Evolutionary conservation across 2,329 filamentous ascomycete genomes (phyloP), one percentile per base, ranked within the genome.

Genomic region (Rhinocladiella mackenziei): DNA sequence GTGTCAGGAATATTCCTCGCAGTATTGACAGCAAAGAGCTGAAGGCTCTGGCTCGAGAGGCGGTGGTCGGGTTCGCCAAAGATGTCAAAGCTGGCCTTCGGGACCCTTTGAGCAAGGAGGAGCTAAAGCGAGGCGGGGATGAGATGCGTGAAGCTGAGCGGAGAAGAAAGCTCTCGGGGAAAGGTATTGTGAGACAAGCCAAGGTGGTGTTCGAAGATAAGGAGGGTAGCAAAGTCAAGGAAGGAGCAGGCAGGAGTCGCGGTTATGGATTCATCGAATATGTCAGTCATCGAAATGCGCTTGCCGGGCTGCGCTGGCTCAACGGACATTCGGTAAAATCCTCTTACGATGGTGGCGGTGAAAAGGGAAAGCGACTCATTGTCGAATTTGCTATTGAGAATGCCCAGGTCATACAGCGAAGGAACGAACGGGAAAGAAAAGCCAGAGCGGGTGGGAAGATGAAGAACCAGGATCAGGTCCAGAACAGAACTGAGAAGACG

Each of bases 201-300:
- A 98, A 96, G 73, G 79, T 98, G 42, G 86, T 97, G 26, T 97
- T 92, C 60, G 92, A 98, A 70, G 54, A 51, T 32, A 78, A 78
- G 25, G 81, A 92, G 56, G 92, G 92, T 33, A 80, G 80, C 59
- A 97, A 96, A 70, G 80, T 95, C 10, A 68, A 76, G 6, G 89
- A 94, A 67, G 75, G 78, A 31, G 88, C 86, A 5, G 89, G 89
- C 34, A 79, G 86, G 62, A 92, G 86, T 63, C 80, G 91, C 63
- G 92, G 92, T 4, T 98, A 98, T 63, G 92, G 94, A 9, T 98
- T 98, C 71, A 85, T 98, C 56, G 92, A 98, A 69, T 98, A 96
- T 67, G 85, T 82, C 54, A 92, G 86, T 20, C 92, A 98, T 62
- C 84, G 92, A 37, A 91, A 84, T 74, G 92, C 92, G 10, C 75